Evolutionary conservation across 441 rosid genomes (phyloP), one percentile per base, ranked within the genome.

Genomic region (Jatropha multifida): DNA sequence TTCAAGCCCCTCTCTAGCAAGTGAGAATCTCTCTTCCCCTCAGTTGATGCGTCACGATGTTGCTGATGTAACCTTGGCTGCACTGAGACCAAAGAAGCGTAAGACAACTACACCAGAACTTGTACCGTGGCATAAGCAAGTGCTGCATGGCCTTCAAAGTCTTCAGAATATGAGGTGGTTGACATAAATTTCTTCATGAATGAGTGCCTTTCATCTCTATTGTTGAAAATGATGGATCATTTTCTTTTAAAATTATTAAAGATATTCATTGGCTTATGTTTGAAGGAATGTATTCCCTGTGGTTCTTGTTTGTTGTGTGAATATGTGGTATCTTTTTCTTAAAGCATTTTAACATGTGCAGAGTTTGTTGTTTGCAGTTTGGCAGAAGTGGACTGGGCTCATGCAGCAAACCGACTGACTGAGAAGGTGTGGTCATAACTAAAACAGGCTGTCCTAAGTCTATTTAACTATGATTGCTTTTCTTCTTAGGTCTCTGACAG

Each of bases 321-420:
- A 32, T 32, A 32, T 20, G 10, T 71, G 4, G 23, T 61, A 42
- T 68, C 40, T 37, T 60, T 20, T 60, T 20, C 48, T 26, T 13
- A 32, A 44, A 1, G 61, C 69, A 32, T 23, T 46, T 27, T 56
- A 65, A 74, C 74, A 32, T 40, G 32, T 76, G 46, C 4, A 17
- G 17, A 55, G 44, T 70, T 74, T 69, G 26, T 87, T 81, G 41
- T 73, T 71, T 80, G 79, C 92, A 96, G 99, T 62, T 71, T 49
- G 79, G 90, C 91, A 49, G 99, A 91, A 81, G 81, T 68, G 32
- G 88, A 83, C 46, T 96, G 99, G 99, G 91, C 91, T 8, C 80
- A 68, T 67, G 90, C 87, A 23, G 80, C 88, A 74, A 89, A 92
- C 77, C 83, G 90, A 62, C 84, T 87, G 81, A 63, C 83, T 79